phyloP scores from a whole-genome alignment of 129 eudicot species.

The Dittrichia graveolens region DNA sequence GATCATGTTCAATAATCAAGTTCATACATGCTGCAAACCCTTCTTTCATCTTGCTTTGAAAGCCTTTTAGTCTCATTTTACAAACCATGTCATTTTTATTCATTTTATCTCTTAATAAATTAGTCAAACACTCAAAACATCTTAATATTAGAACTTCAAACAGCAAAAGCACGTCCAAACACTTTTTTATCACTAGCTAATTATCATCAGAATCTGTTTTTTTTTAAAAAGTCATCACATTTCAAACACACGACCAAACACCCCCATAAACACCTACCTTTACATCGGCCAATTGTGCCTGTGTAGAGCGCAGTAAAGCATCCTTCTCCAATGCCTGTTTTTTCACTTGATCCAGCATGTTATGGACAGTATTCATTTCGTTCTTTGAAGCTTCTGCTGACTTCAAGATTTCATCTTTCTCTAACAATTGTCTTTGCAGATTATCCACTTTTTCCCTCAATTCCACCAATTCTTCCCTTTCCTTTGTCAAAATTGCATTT shows the following conservation, averaged over 20 bases:
- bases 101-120: too few species aligned
- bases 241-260: not conserved
- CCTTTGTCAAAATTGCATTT: slow-evolving; percentile 51
- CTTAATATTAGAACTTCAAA: not conserved
- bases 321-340: slow-evolving; percentile 64
- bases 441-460: slow-evolving; percentile 75
- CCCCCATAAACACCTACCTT: slow-evolving; percentile 54
- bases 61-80: too few species aligned
- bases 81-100: too few species aligned
- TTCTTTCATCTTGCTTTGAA: too few species aligned
- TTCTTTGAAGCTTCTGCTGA: slow-evolving; percentile 58
- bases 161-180: not conserved
- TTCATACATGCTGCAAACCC: too few species aligned
- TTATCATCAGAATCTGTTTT: too few species aligned
- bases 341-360: slow-evolving; percentile 60
- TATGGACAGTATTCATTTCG: slow-evolving; percentile 48
- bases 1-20: too few species aligned
- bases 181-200: not conserved
- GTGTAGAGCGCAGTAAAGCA: slow-evolving; percentile 60
- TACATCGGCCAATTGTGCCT: slow-evolving; percentile 76
- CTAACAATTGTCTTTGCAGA: slow-evolving; percentile 64
- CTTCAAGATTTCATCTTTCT: slow-evolving; percentile 83
- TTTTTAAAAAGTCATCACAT: not conserved
- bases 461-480: slow-evolving; percentile 72
- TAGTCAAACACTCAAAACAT: not conserved